Percentiles rank a stretch among this genome's conserved stretches.
Evolutionary conservation across 331 rosid genomes (phyloP).

Genomic region (Pyracantha coccinea): DNA sequence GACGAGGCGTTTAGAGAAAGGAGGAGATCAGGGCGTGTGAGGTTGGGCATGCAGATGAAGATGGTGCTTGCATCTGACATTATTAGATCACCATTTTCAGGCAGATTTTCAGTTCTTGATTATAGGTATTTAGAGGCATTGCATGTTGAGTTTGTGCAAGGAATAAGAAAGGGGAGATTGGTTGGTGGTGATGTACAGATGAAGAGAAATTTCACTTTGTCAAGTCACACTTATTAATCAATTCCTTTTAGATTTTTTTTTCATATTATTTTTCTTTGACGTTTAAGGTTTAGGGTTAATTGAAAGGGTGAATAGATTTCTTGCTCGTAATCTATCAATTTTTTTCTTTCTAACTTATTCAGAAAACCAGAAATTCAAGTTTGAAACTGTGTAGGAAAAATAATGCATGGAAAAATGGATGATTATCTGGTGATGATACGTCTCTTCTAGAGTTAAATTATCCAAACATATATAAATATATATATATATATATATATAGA

Average conservation of each 20-base stretch:
- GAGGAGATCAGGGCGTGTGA: not conserved
- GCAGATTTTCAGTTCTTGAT: not conserved
- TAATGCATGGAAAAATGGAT: too few relatives aligned
- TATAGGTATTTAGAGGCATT: not conserved
- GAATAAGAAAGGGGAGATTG: not conserved
- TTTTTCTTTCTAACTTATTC: too few relatives aligned
- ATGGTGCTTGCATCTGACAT: not conserved
- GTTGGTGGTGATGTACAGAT: not conserved
- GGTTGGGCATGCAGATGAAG: not conserved
- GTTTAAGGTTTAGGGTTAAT: too few relatives aligned
- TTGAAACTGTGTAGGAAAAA: too few relatives aligned
- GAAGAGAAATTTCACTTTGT: not conserved
- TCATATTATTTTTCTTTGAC: not conserved
- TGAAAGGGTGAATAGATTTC: too few relatives aligned
- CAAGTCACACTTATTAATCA: not conserved
- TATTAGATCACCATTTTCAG: not conserved
- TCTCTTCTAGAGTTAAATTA: too few relatives aligned
- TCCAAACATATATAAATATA: too few relatives aligned
- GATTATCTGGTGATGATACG: too few relatives aligned
- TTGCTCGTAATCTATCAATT: too few relatives aligned
- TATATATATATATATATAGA: too few relatives aligned
- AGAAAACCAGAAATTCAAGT: too few relatives aligned
- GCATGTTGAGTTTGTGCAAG: not conserved
- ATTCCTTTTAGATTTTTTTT: not conserved
- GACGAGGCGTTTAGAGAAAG: not conserved